Base-by-base conservation (phyloP, 2,329 filamentous ascomycete species). In the Pseudogymnoascus sp. region DNA sequence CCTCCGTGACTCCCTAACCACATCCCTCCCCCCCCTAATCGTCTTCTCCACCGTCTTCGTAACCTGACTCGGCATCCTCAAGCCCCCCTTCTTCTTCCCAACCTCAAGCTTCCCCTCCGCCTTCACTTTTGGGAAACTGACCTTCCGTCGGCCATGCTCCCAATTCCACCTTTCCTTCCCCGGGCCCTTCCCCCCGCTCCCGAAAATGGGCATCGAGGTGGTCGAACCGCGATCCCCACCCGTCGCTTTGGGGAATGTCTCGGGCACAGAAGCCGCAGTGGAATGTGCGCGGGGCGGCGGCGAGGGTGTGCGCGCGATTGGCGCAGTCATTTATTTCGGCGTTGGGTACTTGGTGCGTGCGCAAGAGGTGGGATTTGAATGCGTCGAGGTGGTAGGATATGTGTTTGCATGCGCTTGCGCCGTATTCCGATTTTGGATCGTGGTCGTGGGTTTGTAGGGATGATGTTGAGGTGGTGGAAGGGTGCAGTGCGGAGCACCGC, bases 231-330 rank as follows among this genome's bases (percentile, higher is more conserved):
- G 83, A 79, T 6, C 81, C 81, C 81, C 82, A 83, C 6, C 30
- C 30, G 0, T 84, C 83, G 22, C 74, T 63, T 6, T 71, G 62
- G n/a, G 75, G 71, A 12, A 90, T 74, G 18, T 85, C 77, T 16
- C 74, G 68, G 14, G 74, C 69, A 71, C 91, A 96, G 71, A 96
- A 96, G 0, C 91, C 91, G 69, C 92, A 96, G 91, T 91, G 96
- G 73, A 91, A 96, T 5, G 80, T 77, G 2, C 76, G 74, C 65
- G 87, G 83, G 30, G 80, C 82, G 62, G 88, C 86, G 12, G n/a
- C 25, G 43, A 32, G 43, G 25, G 7, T 4, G 43, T 20, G 43
- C 43, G 43, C 43, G 25, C 1, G 4, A n/a, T 5, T 11, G 43
- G 43, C 43, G 25, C 25, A n/a, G 43, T 4, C 43, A 50, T 50